Evolutionary conservation across 768 basidiomycete species (phyloP), one percentile per base, ranked within the genome.

Genomic region (Suillus subluteus): DNA sequence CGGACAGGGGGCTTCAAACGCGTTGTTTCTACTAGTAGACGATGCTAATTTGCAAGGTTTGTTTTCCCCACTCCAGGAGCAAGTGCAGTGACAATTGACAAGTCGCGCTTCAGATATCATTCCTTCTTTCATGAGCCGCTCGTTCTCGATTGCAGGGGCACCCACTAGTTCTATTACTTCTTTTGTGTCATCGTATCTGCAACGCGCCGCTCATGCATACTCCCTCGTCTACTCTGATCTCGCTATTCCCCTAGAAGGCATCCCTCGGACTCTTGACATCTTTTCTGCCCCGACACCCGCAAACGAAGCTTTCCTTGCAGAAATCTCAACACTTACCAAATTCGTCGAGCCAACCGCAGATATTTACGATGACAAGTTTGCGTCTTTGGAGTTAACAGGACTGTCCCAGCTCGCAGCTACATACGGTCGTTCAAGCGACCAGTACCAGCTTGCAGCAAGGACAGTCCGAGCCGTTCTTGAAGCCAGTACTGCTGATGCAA

Each of bases 191-290:
- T 87, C 86, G 7, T 90, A 85, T 71, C 78, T 83, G 32, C 82
- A 82, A 62, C 88, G 87, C 48, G 92, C 92, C 9, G 70, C 78
- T 11, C 83, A 87, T 62, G 79, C 79, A 2, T 92, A 89, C 73
- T 74, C 85, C n/a, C 81, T 84, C 37, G 77, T 92, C 41, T 85
- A 81, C 70, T 78, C 83, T 6, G 73, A 79, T 48, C 76, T 75
- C 35, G 77, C 76, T 32, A 66, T 76, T 59, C 73, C 78, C 11
- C 68, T 73, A 18, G 63, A 79, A 65, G 73, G 72, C 61, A 52
- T 74, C 65, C 75, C 76, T 62, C 79, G 74, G 43, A 70, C 79
- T 52, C 77, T 84, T 67, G 81, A 83, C 70, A 71, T 77, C 46
- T 83, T 84, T 73, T 81, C 76, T 46, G 73, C 76, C 15, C 76